Evolutionary conservation across 2,329 filamentous ascomycete species (phyloP).

Genomic region (Cladophialophora bantiana): DNA sequence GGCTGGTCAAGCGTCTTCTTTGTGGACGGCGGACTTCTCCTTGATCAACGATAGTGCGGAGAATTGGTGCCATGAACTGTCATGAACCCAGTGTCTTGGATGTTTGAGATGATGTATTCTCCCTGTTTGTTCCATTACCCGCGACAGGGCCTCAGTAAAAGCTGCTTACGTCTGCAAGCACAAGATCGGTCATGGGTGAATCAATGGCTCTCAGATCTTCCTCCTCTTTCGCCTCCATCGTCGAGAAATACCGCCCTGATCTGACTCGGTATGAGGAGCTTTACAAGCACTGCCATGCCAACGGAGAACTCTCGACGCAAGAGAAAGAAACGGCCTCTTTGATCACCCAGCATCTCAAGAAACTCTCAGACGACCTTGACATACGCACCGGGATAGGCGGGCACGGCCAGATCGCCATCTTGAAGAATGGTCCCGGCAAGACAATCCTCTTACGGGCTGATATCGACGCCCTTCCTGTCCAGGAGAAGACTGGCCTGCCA

Average conservation of each 20-base stretch:
- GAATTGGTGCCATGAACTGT: not conserved
- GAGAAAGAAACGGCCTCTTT: slow-evolving; percentile 61
- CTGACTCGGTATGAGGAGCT: slow-evolving; percentile 58
- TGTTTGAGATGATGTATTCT: slow-evolving; percentile 8
- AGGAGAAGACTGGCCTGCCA: slow-evolving; percentile 56
- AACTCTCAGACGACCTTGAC: slow-evolving; percentile 42
- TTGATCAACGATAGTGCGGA: slow-evolving; percentile 16
- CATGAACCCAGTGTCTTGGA: not conserved
- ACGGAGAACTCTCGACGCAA: slow-evolving; percentile 66
- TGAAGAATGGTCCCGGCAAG: slow-evolving; percentile 52
- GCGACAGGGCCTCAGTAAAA: not conserved
- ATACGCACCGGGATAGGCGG: slow-evolving; percentile 56
- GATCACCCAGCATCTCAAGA: slow-evolving; percentile 52
- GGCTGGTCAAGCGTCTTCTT: not conserved
- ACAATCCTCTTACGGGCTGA: slow-evolving; percentile 58
- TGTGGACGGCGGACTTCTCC: slow-evolving; percentile 30
- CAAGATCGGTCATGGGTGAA: slow-evolving; percentile 3
- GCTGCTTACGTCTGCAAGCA: not conserved
- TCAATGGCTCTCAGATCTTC: slow-evolving; percentile 3
- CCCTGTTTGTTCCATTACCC: not conserved
- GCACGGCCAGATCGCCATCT: slow-evolving; percentile 53
- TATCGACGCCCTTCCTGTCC: slow-evolving; percentile 59
- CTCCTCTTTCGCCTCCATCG: slow-evolving; percentile 38
- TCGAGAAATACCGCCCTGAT: slow-evolving; percentile 49
- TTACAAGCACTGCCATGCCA: slow-evolving; percentile 65